phyloP scores from a whole-genome alignment of 176 grass and related monocot genomes.

The Elymus sibiricus region DNA sequence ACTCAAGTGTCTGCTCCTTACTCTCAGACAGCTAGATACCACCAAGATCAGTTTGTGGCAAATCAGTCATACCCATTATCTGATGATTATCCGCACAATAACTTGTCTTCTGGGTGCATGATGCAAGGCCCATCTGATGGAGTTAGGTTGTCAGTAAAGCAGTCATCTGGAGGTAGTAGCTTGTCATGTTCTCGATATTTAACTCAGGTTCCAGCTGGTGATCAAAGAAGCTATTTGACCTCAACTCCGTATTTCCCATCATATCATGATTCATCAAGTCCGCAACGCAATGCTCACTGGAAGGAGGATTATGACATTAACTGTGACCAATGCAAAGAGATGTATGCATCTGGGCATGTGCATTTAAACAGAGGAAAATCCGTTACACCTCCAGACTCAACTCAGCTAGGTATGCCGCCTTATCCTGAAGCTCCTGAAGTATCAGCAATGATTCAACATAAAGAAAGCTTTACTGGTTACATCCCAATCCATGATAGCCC shows the following conservation, averaged over 20 bases:
- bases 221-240: background rate
- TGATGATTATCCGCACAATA: conserved; percentile 10
- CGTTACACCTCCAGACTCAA: background rate
- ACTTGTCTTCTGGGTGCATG: conserved; percentile 19
- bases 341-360: conserved; percentile 11
- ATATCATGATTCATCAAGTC: conserved; percentile 4
- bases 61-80: conserved; percentile 15
- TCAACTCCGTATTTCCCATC: background rate
- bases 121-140: conserved; percentile 4
- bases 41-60: conserved; percentile 4
- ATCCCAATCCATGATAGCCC: background rate
- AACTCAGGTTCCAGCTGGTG: conserved; percentile 24
- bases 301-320: conserved; percentile 26
- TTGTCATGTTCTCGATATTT: conserved; percentile 11
- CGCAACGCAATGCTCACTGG: conserved; percentile 5
- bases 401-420: conserved; percentile 8
- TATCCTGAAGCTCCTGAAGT: conserved; percentile 1
- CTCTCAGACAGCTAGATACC: background rate
- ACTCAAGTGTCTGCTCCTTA: conserved; percentile 13
- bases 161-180: conserved; percentile 8
- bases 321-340: conserved; percentile 6
- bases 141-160: background rate
- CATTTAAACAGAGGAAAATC: conserved; percentile 6
- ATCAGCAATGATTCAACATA: conserved; percentile 10
- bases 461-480: conserved; percentile 24